Evolutionary conservation across 768 basidiomycete species (phyloP), one percentile per base, ranked within the genome.

Genomic region (Boletus patriciae): DNA sequence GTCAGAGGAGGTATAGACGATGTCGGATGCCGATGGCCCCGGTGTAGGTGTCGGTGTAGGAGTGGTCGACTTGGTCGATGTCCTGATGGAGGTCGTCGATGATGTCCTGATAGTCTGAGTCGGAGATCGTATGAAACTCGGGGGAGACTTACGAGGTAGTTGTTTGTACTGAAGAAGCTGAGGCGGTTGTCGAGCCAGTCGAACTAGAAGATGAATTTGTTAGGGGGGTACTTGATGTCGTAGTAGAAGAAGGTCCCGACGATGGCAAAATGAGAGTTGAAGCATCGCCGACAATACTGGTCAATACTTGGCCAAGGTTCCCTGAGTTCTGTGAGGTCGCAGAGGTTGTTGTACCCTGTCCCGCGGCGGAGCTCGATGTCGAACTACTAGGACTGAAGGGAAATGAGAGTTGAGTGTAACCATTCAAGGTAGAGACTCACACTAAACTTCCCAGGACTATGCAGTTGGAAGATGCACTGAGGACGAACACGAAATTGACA

Each of bases 181-280:
- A 31, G 46, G 54, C 33, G n/a, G 52, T 57, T 38, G 66, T 64
- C 62, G 69, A 62, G 48, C 67, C 64, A 48, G 67, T 57, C 59
- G 66, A 64, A 55, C 69, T 65, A 66, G 61, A 64, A 60, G 59
- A 47, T 31, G 67, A 50, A 52, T 1, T 27, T 8, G 70, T 71
- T 38, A 67, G 55, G 47, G 65, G 36, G 15, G 47, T 45, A 29
- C 49, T 72, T 36, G 61, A 46, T 45, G 57, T 21, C 46, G 54
- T 23, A 44, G 50, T n/a, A 50, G 67, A 49, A 25, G 60, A 60
- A 63, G 58, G 36, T 43, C 50, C 59, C 51, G 52, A 66, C 62
- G 69, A 49, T 42, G 66, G 36, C 38, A 47, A n/a, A 46, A 50
- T 2, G 10, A 19, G 8, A 21, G 66, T 42, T 25, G 70, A 13